A percentile compares a stretch with the other conserved stretches of the same genome.
Evolutionary conservation across 148 eudicot species (phyloP).

Genomic region (Polygonum aviculare): DNA sequence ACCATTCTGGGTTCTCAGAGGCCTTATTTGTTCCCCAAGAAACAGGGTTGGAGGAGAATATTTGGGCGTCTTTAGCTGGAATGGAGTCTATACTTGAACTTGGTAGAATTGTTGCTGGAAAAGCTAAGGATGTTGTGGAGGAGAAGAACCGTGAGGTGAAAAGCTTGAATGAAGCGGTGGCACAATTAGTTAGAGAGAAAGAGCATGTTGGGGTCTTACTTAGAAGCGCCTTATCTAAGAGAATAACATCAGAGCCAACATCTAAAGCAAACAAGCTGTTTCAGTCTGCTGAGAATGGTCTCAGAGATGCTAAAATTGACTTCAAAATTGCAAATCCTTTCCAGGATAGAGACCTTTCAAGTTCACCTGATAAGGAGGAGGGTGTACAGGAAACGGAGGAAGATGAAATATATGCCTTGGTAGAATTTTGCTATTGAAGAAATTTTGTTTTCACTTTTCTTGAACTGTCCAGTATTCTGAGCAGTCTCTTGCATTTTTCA

Average conservation of each 20-base stretch:
- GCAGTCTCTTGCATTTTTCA: conserved; percentile 1
- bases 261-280: conserved; percentile 69
- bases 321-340: conserved; percentile 48
- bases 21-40: conserved; percentile 80
- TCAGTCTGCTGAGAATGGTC: conserved; percentile 81
- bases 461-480: background rate
- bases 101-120: conserved; percentile 44
- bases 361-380: conserved; percentile 23
- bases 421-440: conserved; percentile 16
- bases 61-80: conserved; percentile 80
- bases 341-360: conserved; percentile 24
- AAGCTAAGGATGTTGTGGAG: conserved; percentile 52
- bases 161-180: conserved; percentile 63
- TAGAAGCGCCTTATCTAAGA: conserved; percentile 78
- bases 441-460: background rate
- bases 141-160: conserved; percentile 67
- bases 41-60: conserved; percentile 80
- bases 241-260: conserved; percentile 42
- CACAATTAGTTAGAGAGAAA: conserved; percentile 73
- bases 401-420: conserved; percentile 89
- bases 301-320: conserved; percentile 76
- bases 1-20: conserved; percentile 66
- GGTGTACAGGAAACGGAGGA: conserved; percentile 46
- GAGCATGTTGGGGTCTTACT: conserved; percentile 83
- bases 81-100: conserved; percentile 71